Base-by-base conservation (phyloP, 305 asterid genomes). In the Andrographis paniculata region DNA sequence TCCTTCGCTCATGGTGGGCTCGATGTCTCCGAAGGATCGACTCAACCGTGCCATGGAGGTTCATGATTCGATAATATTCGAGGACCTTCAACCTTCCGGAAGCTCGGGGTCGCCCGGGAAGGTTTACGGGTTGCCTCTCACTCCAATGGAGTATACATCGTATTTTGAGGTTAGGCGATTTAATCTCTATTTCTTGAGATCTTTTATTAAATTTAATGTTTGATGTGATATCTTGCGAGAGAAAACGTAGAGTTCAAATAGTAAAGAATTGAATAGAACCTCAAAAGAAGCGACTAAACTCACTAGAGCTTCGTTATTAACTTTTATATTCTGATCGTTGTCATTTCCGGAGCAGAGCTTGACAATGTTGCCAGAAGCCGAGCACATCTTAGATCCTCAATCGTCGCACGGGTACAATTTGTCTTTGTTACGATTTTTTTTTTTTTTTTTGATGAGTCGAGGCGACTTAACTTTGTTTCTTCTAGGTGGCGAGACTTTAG, bases 401-500 rank as follows among this genome's bases (percentile, higher is more conserved):
- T 75, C 69, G 52, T 77, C 96, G 57, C 68, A 67, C 22, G 95
- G 98, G 98, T 83, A 69, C 7, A 14, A 4, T 4, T 10, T 7
- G 12, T 2, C 31, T 4, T 4, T 27, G 9, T n/a, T n/a, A n/a
- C n/a, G 31, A 27, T 42, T 42, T 23, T 2, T 1, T 42, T 42
- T 17, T 42, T 42, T 42, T 17, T 3, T 44, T 55, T n/a, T n/a
- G n/a, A n/a, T n/a, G n/a, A n/a, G n/a, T n/a, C n/a, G n/a, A n/a
- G n/a, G n/a, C n/a, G n/a, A n/a, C n/a, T n/a, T n/a, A n/a, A n/a
- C n/a, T n/a, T n/a, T n/a, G n/a, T n/a, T 66, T 37, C 27, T 58
- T 66, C 49, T 51, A 89, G 98, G 77, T 89, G 98, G 98, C 78
- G 94, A 68, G 84, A 87, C 65, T 89, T 89, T 68, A 54, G 78